A percentile compares a stretch with the other conserved stretches of the same genome.
Evolutionary conservation across 768 basidiomycete genomes (phyloP).

Genomic region (Leccinellum albellum): DNA sequence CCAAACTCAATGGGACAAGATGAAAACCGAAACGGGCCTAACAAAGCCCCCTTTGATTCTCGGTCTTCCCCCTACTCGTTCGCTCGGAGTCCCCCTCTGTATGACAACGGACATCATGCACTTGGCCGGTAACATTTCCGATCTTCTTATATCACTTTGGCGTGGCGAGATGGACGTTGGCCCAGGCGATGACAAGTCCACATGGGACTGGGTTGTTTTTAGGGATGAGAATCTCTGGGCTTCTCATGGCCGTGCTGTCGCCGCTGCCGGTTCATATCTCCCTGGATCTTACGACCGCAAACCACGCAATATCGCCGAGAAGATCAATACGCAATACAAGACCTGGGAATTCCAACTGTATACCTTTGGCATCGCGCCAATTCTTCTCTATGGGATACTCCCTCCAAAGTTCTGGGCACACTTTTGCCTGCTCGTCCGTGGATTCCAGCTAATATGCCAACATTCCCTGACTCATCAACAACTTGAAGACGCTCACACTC

Average conservation of each 20-base stretch:
- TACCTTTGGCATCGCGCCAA: constrained; percentile 17
- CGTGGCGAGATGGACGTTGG: background rate
- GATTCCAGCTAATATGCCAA: constrained; percentile 22
- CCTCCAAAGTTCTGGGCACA: constrained; percentile 14
- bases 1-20: constrained; percentile 22
- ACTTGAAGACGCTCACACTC: constrained; percentile 9
- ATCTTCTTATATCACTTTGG: background rate
- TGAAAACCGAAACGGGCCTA: constrained; percentile 34
- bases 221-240: constrained; percentile 28
- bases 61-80: constrained; percentile 22
- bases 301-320: constrained; percentile 24
- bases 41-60: constrained; percentile 35
- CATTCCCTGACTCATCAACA: constrained; percentile 9
- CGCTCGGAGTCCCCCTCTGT: constrained; percentile 30
- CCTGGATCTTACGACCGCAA: constrained; percentile 20
- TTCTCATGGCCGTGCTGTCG: constrained; percentile 15
- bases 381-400: constrained; percentile 14
- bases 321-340: constrained; percentile 29
- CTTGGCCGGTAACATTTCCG: background rate
- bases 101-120: constrained; percentile 43
- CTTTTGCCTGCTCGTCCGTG: constrained; percentile 21
- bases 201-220: background rate
- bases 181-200: background rate
- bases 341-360: constrained; percentile 25
- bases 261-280: constrained; percentile 3